Conservation (phyloP, 495 filamentous ascomycete species). For the Penicillium silybi region DNA sequence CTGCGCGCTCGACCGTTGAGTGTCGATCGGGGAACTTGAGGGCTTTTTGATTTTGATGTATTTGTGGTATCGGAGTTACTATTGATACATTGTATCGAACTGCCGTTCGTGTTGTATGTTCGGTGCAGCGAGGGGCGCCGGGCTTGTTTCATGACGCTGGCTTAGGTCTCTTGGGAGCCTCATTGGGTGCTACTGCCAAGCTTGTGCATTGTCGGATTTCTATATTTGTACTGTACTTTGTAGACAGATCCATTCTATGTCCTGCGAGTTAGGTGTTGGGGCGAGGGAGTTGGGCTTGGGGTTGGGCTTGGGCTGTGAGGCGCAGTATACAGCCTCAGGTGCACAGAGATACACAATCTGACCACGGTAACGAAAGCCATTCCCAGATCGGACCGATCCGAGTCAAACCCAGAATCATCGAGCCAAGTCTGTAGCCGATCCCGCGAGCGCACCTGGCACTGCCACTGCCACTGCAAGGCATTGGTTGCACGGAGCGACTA, state of each 20-base stretch:
- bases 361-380: background rate
- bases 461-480: slow-evolving; percentile 14
- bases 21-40: background rate
- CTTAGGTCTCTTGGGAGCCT: background rate
- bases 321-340: background rate
- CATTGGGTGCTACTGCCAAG: background rate
- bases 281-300: no score
- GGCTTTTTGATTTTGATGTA: background rate
- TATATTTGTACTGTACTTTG: background rate
- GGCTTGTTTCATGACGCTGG: background rate
- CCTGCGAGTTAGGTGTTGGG: no score
- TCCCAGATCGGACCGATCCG: background rate
- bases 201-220: background rate
- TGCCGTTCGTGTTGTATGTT: background rate
- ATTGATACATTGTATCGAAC: background rate
- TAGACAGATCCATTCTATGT: background rate
- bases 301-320: no score
- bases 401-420: background rate
- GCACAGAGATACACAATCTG: background rate
- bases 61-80: background rate
- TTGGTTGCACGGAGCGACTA: slow-evolving; percentile 10
- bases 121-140: background rate
- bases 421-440: slow-evolving; percentile 13
- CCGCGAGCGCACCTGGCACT: slow-evolving; percentile 2
- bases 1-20: background rate